A percentile compares a stretch with the other conserved stretches of the same genome.
phyloP scores from a whole-genome alignment of 495 filamentous ascomycete genomes.

The Tuber melanosporum region DNA sequence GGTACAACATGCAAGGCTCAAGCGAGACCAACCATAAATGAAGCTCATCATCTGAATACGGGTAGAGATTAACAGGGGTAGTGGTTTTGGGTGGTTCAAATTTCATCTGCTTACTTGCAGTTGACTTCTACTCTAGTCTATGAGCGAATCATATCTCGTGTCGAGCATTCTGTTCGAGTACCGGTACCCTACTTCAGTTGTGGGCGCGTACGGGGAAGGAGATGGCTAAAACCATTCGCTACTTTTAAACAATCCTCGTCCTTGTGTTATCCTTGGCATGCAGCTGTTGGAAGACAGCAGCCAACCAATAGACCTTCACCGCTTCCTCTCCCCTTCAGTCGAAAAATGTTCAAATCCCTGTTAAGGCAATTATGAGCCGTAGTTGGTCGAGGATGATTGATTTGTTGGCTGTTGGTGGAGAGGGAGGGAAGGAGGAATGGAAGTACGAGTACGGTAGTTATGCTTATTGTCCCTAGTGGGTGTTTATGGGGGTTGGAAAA shows the following conservation, averaged over 20 bases:
- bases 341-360: not conserved
- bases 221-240: conserved; percentile 1
- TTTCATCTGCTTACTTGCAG: not conserved
- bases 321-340: not conserved
- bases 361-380: not conserved
- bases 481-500: not conserved
- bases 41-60: not conserved
- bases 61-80: not conserved
- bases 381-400: not conserved
- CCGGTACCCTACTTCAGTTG: not conserved
- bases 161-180: not conserved
- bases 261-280: not conserved
- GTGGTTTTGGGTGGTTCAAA: not conserved
- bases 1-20: not conserved
- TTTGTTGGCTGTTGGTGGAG: conserved; percentile 1
- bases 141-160: not conserved
- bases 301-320: not conserved
- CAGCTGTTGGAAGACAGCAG: not conserved
- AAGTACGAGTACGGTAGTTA: not conserved
- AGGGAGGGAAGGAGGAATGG: not conserved
- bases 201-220: not conserved
- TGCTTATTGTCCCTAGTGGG: not conserved
- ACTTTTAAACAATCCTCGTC: not conserved
- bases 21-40: not conserved
- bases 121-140: not conserved